Evolutionary conservation across 2,329 filamentous ascomycete species (phyloP).

Genomic region (Metarhizium robertsii): DNA sequence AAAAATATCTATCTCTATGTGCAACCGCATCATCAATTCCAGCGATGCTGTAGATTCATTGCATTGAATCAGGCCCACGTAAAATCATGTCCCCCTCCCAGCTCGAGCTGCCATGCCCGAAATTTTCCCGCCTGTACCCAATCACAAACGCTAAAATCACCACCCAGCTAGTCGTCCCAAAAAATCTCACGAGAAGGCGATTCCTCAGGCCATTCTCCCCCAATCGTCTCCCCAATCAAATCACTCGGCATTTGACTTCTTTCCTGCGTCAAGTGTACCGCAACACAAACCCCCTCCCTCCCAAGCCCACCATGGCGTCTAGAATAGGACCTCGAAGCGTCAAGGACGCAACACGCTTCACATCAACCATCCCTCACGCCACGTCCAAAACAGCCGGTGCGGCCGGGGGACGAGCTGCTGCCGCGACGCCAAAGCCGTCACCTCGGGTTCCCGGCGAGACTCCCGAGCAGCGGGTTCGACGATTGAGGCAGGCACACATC

Average conservation of each 20-base stretch:
- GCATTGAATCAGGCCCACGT: not conserved
- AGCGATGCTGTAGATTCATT: too few relatives aligned
- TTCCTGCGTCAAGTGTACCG: slow-evolving; percentile 1
- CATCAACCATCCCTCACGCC: slow-evolving; percentile 49
- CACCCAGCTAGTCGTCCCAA: slow-evolving; percentile 12
- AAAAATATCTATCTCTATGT: too few relatives aligned
- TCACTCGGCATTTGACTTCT: not conserved
- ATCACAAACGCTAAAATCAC: slow-evolving; percentile 22
- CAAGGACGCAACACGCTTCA: slow-evolving; percentile 68
- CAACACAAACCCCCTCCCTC: slow-evolving; percentile 1
- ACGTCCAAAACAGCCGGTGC: slow-evolving; percentile 45
- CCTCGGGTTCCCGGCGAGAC: slow-evolving; percentile 42
- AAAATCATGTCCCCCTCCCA: not conserved
- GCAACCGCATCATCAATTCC: too few relatives aligned
- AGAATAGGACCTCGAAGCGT: slow-evolving; percentile 54
- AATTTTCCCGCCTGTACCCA: slow-evolving; percentile 29
- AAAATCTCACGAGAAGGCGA: slow-evolving; percentile 27
- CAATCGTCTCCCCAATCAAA: slow-evolving; percentile 1
- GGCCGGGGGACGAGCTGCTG: slow-evolving; percentile 17
- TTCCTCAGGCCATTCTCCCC: slow-evolving; percentile 1
- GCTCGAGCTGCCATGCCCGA: slow-evolving; percentile 13
- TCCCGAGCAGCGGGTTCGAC: slow-evolving; percentile 58
- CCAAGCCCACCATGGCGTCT: slow-evolving; percentile 25
- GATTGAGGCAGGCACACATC: slow-evolving; percentile 57
- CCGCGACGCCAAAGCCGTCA: slow-evolving; percentile 15